Percentiles rank a stretch among this genome's conserved stretches.
Evolutionary conservation across 2,329 filamentous ascomycete species (phyloP).

Genomic region (Colletotrichum nymphaeae): DNA sequence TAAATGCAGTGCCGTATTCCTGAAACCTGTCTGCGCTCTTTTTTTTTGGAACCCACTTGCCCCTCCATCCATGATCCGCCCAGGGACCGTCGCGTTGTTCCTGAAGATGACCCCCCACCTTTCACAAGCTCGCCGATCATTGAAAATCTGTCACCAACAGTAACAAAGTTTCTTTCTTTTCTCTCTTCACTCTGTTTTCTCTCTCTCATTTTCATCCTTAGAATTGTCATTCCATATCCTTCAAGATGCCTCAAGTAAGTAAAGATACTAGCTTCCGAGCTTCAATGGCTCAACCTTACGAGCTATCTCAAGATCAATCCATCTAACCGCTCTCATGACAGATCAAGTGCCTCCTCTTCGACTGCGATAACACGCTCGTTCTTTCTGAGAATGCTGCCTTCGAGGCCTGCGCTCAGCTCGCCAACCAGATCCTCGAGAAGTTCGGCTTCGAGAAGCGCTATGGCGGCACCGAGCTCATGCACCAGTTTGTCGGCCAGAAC

Average conservation of each 20-base stretch:
- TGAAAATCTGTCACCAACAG: slow-evolving; percentile 29
- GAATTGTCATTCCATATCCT: slow-evolving; percentile 7
- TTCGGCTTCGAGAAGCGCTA: slow-evolving; percentile 75
- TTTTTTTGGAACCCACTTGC: slow-evolving; percentile 29
- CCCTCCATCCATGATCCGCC: slow-evolving; percentile 30
- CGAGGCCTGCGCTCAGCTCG: slow-evolving; percentile 87
- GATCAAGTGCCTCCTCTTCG: slow-evolving; percentile 80
- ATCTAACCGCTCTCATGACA: slow-evolving; percentile 41
- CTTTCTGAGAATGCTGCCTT: slow-evolving; percentile 91
- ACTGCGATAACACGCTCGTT: slow-evolving; percentile 92
- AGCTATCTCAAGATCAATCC: background rate
- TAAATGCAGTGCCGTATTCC: background rate
- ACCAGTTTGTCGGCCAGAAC: slow-evolving; percentile 92
- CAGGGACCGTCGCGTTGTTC: slow-evolving; percentile 21
- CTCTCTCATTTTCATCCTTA: background rate
- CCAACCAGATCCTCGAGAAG: slow-evolving; percentile 84
- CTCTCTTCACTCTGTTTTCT: background rate
- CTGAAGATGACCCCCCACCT: slow-evolving; percentile 25
- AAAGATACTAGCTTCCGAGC: background rate
- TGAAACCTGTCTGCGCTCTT: slow-evolving; percentile 36
- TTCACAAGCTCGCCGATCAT: slow-evolving; percentile 30
- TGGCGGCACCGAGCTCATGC: slow-evolving; percentile 81
- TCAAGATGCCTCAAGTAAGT: slow-evolving; percentile 48
- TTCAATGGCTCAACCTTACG: background rate
- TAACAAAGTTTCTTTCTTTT: background rate